phyloP scores from a whole-genome alignment of 148 eudicot genomes.

The Vaccinium vitisidaea region DNA sequence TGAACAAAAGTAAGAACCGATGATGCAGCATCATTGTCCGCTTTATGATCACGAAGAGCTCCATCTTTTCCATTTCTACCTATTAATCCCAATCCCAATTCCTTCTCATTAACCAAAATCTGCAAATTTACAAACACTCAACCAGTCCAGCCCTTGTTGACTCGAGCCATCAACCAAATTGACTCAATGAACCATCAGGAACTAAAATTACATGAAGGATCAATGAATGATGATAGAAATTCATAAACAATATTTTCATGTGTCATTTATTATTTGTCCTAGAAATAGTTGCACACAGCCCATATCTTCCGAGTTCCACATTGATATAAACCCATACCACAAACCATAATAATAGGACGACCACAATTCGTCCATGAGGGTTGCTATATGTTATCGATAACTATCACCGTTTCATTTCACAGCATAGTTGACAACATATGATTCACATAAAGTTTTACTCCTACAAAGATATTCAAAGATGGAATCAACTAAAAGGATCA shows the following conservation, averaged over 20 bases:
- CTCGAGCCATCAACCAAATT: conserved; percentile 12
- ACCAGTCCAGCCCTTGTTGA: conserved; percentile 8
- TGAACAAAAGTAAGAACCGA: conserved; percentile 40
- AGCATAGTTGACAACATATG: background rate
- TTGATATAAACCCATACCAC: conserved; percentile 36
- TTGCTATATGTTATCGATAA: background rate
- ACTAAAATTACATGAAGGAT: conserved; percentile 12
- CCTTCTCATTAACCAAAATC: conserved; percentile 34
- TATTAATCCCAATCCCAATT: conserved; percentile 59
- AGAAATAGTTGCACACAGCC: conserved; percentile 54
- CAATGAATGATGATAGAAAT: background rate
- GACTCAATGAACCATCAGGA: background rate
- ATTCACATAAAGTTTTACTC: background rate
- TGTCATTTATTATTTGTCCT: conserved; percentile 26
- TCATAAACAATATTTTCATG: background rate
- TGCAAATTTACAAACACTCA: conserved; percentile 17
- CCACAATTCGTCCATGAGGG: background rate
- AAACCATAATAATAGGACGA: background rate
- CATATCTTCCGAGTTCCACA: conserved; percentile 41
- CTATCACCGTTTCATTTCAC: background rate
- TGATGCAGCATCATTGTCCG: conserved; percentile 34
- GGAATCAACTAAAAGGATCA: background rate
- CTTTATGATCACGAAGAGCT: conserved; percentile 39
- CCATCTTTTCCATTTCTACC: conserved; percentile 80
- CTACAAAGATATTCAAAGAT: background rate